Evolutionary conservation across 2,329 filamentous ascomycete species (phyloP), one percentile per base, ranked within the genome.

Genomic region (Penicillium sp.): DNA sequence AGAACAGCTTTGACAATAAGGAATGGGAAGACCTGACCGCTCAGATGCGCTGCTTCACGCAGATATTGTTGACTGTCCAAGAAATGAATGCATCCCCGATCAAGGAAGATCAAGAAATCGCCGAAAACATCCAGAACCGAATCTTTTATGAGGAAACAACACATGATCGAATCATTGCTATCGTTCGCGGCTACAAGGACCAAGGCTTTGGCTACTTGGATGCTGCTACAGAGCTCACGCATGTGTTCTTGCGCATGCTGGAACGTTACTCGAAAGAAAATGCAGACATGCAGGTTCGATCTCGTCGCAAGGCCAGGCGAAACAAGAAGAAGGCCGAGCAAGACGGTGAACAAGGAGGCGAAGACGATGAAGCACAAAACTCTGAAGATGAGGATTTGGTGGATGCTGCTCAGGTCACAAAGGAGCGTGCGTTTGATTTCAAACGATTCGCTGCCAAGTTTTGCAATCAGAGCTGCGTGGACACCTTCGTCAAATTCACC

Each of bases 141-240:
- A 90, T 99, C n/a, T 99, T 99, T 70, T 99, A 99, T 73, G 94
- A 99, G 71, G 91, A 97, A 66, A 84, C 89, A 0, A 96, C 92
- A 0, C 92, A 99, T 65, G 92, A 99, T 55, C 81, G 89, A 22
- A 83, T 99, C 46, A 82, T 92, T 27, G 83, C 85, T 53, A 88
- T 96, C 47, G 79, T 92, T 1, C 81, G 87, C 56, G 86, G 82
- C n/a, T 97, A 95, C 75, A 95, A 95, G 61, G 90, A 92, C 54
- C 94, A 97, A 73, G 89, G 90, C 0, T 94, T 96, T 62, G 89
- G 91, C 49, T 99, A 96, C 62, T 80, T 99, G 1, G 92, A 99
- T 71, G 88, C 92, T 5, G 87, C 88, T 51, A 97, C 92, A 1
- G 92, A 99, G 64, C 83, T 97, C 35, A 82, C 89, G 0, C 91